Conservation (phyloP, 2,329 filamentous ascomycete species). For the Ophiosphaerella narmari region DNA sequence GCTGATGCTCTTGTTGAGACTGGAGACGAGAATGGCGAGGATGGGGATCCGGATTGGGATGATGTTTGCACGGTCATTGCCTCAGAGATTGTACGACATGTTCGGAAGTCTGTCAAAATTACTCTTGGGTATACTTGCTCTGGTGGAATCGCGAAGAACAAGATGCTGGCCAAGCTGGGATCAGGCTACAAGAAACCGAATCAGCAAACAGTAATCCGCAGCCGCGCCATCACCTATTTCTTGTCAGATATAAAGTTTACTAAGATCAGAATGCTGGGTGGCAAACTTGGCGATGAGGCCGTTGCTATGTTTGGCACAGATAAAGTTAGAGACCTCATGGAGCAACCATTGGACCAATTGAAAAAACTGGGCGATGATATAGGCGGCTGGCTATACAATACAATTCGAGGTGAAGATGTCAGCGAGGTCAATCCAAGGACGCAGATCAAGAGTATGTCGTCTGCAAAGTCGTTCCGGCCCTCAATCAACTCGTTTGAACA, state of each 20-base stretch:
- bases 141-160: constrained; percentile 85
- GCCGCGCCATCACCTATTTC: constrained; percentile 79
- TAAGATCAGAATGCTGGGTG: constrained; percentile 92
- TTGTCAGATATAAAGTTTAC: constrained; percentile 87
- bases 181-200: constrained; percentile 93
- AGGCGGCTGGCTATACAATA: constrained; percentile 81
- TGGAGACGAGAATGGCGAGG: constrained; percentile 72
- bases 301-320: constrained; percentile 82
- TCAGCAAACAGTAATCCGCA: constrained; percentile 89
- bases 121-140: constrained; percentile 88
- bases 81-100: constrained; percentile 81
- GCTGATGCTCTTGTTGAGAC: constrained; percentile 82
- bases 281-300: constrained; percentile 89
- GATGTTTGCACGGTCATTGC: constrained; percentile 86
- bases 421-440: constrained; percentile 90
- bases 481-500: constrained; percentile 78
- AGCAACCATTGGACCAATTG: constrained; percentile 75
- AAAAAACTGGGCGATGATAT: constrained; percentile 81
- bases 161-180: constrained; percentile 92
- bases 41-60: constrained; percentile 91
- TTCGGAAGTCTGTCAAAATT: constrained; percentile 71
- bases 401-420: constrained; percentile 81
- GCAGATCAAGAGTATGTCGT: constrained; percentile 96
- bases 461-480: constrained; percentile 91
- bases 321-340: constrained; percentile 73